phyloP scores from a whole-genome alignment of 176 grass and related monocot species.

The Cenchrus purpureus region DNA sequence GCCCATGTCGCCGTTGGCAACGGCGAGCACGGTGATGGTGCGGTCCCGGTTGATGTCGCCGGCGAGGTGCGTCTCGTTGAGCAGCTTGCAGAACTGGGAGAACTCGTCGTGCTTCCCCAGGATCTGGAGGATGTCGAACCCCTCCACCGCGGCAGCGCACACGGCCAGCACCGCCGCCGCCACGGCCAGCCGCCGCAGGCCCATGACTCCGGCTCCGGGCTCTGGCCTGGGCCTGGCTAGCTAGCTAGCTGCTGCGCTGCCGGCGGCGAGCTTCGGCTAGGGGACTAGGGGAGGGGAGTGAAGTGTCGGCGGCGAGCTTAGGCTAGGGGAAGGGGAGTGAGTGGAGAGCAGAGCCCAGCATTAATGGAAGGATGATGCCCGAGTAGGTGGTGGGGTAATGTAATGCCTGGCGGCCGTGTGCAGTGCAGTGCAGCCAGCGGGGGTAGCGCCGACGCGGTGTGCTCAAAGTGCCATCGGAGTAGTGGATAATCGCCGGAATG shows the following conservation, averaged over 20 bases:
- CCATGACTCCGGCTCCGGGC: neutral
- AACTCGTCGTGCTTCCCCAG: constrained; percentile 72
- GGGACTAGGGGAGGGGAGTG: neutral
- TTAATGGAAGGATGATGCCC: neutral
- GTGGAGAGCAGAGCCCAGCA: neutral
- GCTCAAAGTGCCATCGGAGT: neutral
- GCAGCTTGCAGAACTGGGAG: constrained; percentile 89
- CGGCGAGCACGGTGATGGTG: constrained; percentile 85
- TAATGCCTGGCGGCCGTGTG: neutral
- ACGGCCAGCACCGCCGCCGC: constrained; percentile 13
- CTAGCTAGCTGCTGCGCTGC: neutral
- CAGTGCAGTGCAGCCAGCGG: neutral
- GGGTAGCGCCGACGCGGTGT: no score
- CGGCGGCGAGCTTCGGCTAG: neutral
- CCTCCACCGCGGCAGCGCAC: constrained; percentile 14
- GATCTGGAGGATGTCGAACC: constrained; percentile 93
- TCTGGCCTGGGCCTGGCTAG: neutral
- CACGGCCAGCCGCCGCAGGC: constrained; percentile 28
- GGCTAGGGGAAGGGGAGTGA: neutral
- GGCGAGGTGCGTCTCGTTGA: constrained; percentile 70
- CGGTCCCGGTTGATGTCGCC: constrained; percentile 85
- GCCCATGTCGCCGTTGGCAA: constrained; percentile 78
- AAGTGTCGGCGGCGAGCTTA: no score
- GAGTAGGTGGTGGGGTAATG: constrained; percentile 13
- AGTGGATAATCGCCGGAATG: neutral